Evolutionary conservation across 2,329 filamentous ascomycete genomes (phyloP).

Genomic region (Sarocladiaceae sp.): DNA sequence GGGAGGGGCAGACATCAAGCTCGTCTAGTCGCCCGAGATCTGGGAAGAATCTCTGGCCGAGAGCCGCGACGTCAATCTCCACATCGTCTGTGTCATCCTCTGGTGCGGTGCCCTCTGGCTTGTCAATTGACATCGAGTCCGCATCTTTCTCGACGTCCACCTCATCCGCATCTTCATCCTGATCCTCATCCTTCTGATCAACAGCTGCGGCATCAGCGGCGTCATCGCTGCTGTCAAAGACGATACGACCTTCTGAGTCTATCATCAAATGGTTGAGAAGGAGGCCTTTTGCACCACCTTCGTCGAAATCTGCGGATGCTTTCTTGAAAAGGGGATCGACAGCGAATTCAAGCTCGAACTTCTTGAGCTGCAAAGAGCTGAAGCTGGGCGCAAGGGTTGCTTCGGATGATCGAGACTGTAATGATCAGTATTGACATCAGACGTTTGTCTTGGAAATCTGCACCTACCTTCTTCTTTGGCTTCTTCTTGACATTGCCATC

Average conservation of each 20-base stretch:
- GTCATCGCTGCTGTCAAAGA: constrained; percentile 98
- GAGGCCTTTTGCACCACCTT: constrained; percentile 92
- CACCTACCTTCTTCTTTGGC: constrained; percentile 71
- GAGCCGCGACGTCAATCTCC: constrained; percentile 72
- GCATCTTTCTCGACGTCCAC: constrained; percentile 14
- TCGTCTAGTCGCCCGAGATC: constrained; percentile 72
- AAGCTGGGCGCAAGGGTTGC: constrained; percentile 91
- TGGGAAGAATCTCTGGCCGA: constrained; percentile 82
- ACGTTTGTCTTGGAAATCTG: too few species aligned
- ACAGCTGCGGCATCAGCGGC: constrained; percentile 43
- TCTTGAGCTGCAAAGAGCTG: constrained; percentile 85
- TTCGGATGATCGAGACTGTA: constrained; percentile 71
- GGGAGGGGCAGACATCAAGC: constrained; percentile 89
- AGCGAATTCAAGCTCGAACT: constrained; percentile 93
- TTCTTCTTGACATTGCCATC: constrained; percentile 58
- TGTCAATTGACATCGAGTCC: constrained; percentile 10
- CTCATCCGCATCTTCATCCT: constrained; percentile 28
- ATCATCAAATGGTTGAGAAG: constrained; percentile 96
- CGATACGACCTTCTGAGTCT: constrained; percentile 84
- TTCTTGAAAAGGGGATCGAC: constrained; percentile 99
- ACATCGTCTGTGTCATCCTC: constrained; percentile 51
- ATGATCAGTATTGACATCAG: neutral
- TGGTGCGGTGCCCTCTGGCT: constrained; percentile 9
- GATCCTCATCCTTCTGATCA: constrained; percentile 31
- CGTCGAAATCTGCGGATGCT: constrained; percentile 95